Conservation (phyloP, 2,329 filamentous ascomycete genomes). For the Cordyceps militaris region DNA sequence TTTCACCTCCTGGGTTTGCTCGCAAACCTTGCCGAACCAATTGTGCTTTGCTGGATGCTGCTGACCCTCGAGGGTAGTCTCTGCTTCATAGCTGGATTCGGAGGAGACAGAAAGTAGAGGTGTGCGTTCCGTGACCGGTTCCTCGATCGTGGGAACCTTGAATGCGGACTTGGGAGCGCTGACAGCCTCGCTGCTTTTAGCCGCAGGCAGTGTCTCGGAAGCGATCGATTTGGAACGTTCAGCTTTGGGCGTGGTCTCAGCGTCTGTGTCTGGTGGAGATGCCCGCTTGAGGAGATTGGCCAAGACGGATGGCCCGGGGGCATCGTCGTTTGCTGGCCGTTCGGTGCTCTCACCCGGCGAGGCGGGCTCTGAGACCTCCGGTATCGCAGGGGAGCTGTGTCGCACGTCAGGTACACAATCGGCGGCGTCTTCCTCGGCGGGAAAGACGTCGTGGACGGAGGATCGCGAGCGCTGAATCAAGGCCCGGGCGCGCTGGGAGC, state of each 20-base stretch:
- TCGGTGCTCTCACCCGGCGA: constrained; percentile 33
- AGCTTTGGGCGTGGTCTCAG: constrained; percentile 11
- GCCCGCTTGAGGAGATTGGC: constrained; percentile 44
- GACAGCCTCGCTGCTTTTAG: constrained; percentile 1
- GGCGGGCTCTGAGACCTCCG: constrained; percentile 53
- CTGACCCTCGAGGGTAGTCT: constrained; percentile 44
- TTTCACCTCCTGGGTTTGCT: constrained; percentile 27
- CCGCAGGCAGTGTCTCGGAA: neutral
- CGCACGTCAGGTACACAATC: constrained; percentile 19
- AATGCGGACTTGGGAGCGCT: neutral
- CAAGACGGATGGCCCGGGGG: constrained; percentile 35
- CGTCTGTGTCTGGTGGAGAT: constrained; percentile 27
- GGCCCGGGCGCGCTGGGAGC: constrained; percentile 37
- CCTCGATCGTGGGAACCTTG: constrained; percentile 6
- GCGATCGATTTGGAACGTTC: neutral
- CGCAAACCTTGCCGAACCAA: constrained; percentile 30
- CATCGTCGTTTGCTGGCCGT: constrained; percentile 15
- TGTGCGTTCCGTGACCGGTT: constrained; percentile 35
- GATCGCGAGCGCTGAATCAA: constrained; percentile 36
- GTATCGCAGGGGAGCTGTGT: constrained; percentile 43
- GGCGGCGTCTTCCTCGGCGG: constrained; percentile 17
- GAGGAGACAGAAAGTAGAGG: constrained; percentile 37
- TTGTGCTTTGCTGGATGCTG: constrained; percentile 28
- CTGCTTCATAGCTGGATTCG: constrained; percentile 22
- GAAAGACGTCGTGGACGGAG: constrained; percentile 24